Conservation (phyloP, 2,329 filamentous ascomycete genomes). For the Capronia epimyces region DNA sequence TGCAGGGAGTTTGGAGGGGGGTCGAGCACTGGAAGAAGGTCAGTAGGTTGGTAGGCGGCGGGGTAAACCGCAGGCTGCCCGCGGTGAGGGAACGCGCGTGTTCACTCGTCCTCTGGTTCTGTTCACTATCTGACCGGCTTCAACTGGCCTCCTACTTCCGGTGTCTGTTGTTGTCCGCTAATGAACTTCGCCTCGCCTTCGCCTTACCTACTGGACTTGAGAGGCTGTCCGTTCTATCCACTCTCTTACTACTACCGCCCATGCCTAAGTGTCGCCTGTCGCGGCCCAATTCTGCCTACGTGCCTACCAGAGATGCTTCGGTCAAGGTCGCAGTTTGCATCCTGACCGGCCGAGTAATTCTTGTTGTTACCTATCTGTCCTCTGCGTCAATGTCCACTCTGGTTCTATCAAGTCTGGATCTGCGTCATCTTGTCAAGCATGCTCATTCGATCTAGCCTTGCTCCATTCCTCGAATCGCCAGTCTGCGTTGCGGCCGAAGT, state of each 20-base stretch:
- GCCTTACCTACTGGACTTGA: conserved; percentile 3
- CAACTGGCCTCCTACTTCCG: background rate
- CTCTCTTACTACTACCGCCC: conserved; percentile 1
- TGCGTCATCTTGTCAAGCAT: conserved; percentile 21
- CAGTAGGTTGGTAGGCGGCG: background rate
- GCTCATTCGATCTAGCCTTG: conserved; percentile 20
- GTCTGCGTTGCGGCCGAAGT: conserved; percentile 18
- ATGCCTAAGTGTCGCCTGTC: conserved; percentile 8
- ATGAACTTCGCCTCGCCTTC: background rate
- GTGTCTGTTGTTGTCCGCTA: background rate
- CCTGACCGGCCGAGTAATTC: conserved; percentile 1
- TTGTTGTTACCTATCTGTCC: conserved; percentile 7
- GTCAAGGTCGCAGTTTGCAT: conserved; percentile 11
- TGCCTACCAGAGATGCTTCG: conserved; percentile 4
- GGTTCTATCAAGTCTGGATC: conserved; percentile 16
- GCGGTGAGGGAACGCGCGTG: background rate
- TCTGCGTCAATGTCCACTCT: conserved; percentile 9
- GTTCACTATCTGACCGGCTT: background rate
- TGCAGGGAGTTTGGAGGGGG: background rate
- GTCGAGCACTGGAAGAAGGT: background rate
- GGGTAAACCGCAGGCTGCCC: background rate
- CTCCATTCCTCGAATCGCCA: conserved; percentile 13
- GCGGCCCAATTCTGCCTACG: background rate
- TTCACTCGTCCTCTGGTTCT: background rate
- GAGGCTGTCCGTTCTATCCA: conserved; percentile 10